phyloP scores from a whole-genome alignment of 2,329 filamentous ascomycete species.

The Colletotrichum sp. region DNA sequence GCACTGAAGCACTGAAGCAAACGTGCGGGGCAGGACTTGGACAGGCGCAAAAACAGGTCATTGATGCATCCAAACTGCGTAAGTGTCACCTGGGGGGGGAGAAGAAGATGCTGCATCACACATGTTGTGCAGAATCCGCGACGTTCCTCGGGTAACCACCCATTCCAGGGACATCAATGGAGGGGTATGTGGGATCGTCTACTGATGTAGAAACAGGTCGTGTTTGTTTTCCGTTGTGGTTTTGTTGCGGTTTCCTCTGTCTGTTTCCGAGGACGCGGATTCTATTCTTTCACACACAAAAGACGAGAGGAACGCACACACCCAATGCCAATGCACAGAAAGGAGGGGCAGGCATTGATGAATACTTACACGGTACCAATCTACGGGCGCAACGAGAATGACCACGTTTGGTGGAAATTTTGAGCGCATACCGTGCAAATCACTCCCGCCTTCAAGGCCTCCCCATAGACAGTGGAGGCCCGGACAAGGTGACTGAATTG shows the following conservation, averaged over 20 bases:
- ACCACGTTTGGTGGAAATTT: background rate
- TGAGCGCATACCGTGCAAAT: background rate
- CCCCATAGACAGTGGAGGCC: background rate
- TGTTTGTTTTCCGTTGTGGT: background rate
- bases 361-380: background rate
- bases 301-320: background rate
- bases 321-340: background rate
- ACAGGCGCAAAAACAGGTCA: background rate
- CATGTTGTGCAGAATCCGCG: constrained; percentile 9
- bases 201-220: background rate
- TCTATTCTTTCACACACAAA: background rate
- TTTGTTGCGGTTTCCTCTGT: background rate
- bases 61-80: background rate
- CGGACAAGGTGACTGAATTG: background rate
- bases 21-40: constrained; percentile 14
- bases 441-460: background rate
- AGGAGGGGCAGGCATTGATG: background rate
- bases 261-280: background rate
- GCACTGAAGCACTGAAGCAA: constrained; percentile 9
- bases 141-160: background rate
- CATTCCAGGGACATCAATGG: background rate
- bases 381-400: background rate
- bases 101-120: background rate
- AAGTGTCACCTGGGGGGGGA: background rate
- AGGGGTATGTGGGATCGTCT: background rate